Conservation (phyloP, 352 stramenopile species). For the Phytophthora multivora region DNA sequence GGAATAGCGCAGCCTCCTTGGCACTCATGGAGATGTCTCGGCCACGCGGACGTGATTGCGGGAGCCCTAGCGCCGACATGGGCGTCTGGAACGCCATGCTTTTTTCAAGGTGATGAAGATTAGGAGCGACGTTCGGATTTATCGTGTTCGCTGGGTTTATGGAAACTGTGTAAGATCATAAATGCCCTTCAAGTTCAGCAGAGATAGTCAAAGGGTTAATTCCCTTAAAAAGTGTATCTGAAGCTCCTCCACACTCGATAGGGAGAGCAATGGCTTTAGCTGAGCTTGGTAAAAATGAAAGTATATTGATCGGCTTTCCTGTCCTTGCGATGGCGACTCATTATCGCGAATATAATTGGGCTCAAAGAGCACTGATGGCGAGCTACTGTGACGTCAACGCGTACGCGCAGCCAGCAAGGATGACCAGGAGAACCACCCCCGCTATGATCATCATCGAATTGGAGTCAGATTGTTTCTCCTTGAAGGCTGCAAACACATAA, state of each 20-base stretch:
- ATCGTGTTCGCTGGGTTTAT: neutral
- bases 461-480: constrained; percentile 56
- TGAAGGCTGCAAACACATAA: constrained; percentile 50
- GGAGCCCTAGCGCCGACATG: constrained; percentile 57
- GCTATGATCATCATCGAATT: constrained; percentile 58
- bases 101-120: neutral
- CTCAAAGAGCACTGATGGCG: neutral
- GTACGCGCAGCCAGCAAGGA: constrained; percentile 61
- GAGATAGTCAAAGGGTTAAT: too few species aligned
- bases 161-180: neutral
- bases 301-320: constrained; percentile 14
- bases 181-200: neutral
- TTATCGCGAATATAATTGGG: too few species aligned
- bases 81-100: constrained; percentile 58
- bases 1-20: constrained; percentile 26
- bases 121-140: neutral
- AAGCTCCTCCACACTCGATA: too few species aligned
- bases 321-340: neutral
- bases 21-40: constrained; percentile 3
- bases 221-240: too few species aligned
- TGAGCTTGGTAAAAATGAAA: neutral
- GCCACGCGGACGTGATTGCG: constrained; percentile 40
- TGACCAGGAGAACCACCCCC: constrained; percentile 50
- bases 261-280: too few species aligned
- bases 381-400: constrained; percentile 42